A percentile compares a stretch with the other conserved stretches of the same genome.
Evolutionary conservation across 306 rosid species (phyloP).

Genomic region (Gleditsia sinensis): DNA sequence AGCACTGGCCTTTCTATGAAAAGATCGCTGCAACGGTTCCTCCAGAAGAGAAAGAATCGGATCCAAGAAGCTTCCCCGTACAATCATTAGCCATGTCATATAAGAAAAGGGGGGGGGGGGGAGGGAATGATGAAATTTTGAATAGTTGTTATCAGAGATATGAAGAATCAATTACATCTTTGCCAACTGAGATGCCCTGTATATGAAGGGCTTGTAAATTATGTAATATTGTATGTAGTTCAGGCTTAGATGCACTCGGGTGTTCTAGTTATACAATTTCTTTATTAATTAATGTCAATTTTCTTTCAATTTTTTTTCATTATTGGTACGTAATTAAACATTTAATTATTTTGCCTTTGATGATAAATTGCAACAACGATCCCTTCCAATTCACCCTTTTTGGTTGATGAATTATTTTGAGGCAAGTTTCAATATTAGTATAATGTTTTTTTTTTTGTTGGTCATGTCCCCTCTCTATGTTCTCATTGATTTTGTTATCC

Average conservation of each 20-base stretch:
- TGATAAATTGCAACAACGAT: no score
- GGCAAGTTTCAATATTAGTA: no score
- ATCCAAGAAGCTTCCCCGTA: slow-evolving; percentile 65
- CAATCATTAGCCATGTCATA: slow-evolving; percentile 28
- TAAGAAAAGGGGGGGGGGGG: neutral
- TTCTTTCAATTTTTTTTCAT: neutral
- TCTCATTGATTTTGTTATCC: no score
- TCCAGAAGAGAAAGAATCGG: slow-evolving; percentile 74
- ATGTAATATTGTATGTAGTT: neutral
- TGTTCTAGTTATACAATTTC: neutral
- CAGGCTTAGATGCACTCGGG: neutral
- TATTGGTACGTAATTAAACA: no score
- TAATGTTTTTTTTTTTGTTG: no score
- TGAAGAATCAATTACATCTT: neutral
- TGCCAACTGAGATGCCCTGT: neutral
- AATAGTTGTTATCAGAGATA: neutral
- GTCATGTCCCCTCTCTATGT: no score
- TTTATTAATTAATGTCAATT: neutral
- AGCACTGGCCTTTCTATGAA: slow-evolving; percentile 59
- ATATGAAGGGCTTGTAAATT: slow-evolving; percentile 26
- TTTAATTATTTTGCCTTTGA: neutral
- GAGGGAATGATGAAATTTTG: neutral
- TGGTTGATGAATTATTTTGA: no score
- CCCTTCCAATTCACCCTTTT: no score
- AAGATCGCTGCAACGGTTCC: slow-evolving; percentile 72